Evolutionary conservation across 148 eudicot genomes (phyloP), one percentile per base, ranked within the genome.

Genomic region (Drosera capensis): DNA sequence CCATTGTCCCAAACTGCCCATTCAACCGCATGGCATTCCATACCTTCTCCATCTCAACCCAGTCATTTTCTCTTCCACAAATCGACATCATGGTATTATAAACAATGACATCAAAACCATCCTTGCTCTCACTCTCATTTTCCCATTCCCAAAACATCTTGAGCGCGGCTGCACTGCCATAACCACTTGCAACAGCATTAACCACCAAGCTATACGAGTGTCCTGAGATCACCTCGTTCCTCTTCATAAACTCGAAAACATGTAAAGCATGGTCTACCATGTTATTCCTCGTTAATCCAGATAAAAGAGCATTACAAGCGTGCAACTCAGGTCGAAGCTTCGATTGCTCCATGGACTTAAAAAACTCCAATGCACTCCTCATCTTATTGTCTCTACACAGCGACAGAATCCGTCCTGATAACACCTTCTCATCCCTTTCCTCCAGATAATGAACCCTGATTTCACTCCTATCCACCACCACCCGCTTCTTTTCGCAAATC

Each of bases 11-110:
- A 25, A 55, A 8, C 25, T 23, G 50, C 26, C 60, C 69, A 58
- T 62, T 61, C 36, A 66, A 60, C 58, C 54, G 67, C 71, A 81
- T 51, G 39, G 36, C 37, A 51, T 45, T 66, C 92, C 92, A 81
- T 5, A 77, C 50, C 25, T 42, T 68, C 61, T 68, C 65, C 39
- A 71, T 58, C 28, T 64, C 68, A 55, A 49, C 35, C 80, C 84
- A 81, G 13, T 71, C 49, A 40, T 81, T 67, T 20, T 5, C 62
- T 62, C 74, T 77, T 2, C 61, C 73, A 53, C 65, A 68, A 29
- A 77, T 39, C 2, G 92, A 55, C 17, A 81, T 62, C 73, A 77
- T 56, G 23, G 84, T 81, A 51, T 81, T 81, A 43, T 68, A 81
- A 11, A 74, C 78, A 48, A 74, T 43, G 4, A 46, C 54, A 66